Evolutionary conservation across 2,329 filamentous ascomycete genomes (phyloP).

Genomic region (Neoascochyta sp.): DNA sequence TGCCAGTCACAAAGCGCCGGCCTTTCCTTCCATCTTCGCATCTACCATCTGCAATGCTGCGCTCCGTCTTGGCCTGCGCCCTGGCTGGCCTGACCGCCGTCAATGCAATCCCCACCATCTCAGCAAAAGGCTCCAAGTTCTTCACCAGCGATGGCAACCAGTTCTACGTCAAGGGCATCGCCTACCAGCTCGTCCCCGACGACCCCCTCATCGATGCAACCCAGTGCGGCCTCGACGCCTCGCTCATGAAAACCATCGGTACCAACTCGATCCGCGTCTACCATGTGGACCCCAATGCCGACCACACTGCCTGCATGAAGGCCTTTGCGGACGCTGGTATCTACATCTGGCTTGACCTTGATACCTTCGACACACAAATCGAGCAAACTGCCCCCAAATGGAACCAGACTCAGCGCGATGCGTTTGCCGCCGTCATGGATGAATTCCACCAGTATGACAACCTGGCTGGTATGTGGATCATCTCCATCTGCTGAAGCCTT

Average conservation of each 20-base stretch:
- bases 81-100: conserved; percentile 34
- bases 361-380: conserved; percentile 65
- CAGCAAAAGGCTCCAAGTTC: conserved; percentile 74
- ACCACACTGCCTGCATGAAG: conserved; percentile 78
- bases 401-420: conserved; percentile 67
- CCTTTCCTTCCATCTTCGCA: too few species aligned
- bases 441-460: conserved; percentile 75
- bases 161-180: conserved; percentile 80
- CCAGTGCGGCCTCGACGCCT: conserved; percentile 73
- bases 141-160: conserved; percentile 77
- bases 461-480: conserved; percentile 64
- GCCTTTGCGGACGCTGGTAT: conserved; percentile 68
- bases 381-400: conserved; percentile 62
- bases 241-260: conserved; percentile 74
- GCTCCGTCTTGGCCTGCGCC: conserved; percentile 15
- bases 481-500: too few species aligned
- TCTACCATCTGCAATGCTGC: too few species aligned
- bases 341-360: conserved; percentile 80
- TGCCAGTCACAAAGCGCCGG: too few species aligned
- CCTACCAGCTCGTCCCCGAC: conserved; percentile 62
- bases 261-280: conserved; percentile 85
- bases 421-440: conserved; percentile 70
- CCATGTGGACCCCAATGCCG: conserved; percentile 68
- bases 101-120: conserved; percentile 53
- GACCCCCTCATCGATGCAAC: conserved; percentile 73